A percentile compares a stretch with the other conserved stretches of the same genome.
Conservation (phyloP, 345 rosid genomes). For the Heritiera fomes region DNA sequence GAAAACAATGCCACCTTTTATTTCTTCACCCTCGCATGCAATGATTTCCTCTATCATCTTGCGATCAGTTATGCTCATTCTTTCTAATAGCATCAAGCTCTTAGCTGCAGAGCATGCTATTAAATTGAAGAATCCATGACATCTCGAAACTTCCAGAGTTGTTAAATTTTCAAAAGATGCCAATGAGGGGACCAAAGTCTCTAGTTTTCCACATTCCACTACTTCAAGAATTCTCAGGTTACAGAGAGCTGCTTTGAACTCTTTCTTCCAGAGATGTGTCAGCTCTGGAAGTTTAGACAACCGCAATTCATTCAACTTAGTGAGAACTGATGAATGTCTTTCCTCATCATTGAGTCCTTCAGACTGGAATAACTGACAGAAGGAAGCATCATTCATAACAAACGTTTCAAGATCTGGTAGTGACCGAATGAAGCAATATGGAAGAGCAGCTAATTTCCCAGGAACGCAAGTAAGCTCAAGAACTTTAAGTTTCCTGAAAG, state of each 20-base stretch:
- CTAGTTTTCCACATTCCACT: background rate
- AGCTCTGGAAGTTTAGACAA: slow-evolving; percentile 7
- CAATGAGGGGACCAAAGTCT: slow-evolving; percentile 10
- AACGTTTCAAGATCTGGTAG: slow-evolving; percentile 4
- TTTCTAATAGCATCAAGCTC: slow-evolving; percentile 19
- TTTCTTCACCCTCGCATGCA: slow-evolving; percentile 4
- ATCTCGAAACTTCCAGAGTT: slow-evolving; percentile 10
- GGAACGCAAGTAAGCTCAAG: background rate
- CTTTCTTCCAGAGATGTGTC: background rate
- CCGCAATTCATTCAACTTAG: background rate
- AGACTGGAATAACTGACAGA: background rate
- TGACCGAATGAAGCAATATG: background rate
- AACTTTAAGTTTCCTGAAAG: slow-evolving; percentile 5
- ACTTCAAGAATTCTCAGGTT: slow-evolving; percentile 7
- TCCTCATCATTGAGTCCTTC: background rate
- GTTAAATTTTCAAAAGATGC: slow-evolving; percentile 21
- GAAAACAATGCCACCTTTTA: slow-evolving; percentile 16
- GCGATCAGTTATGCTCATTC: slow-evolving; percentile 23
- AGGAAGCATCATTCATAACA: background rate
- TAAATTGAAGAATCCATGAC: slow-evolving; percentile 21
- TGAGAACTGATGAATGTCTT: background rate
- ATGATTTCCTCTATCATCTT: slow-evolving; percentile 21
- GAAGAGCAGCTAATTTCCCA: background rate
- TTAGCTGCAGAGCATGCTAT: slow-evolving; percentile 20
- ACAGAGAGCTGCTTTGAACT: background rate